These are phyloP conservation scores for Talaromyces liani DNA, from an alignment of 495 filamentous ascomycete species.

Conservation along the genomic window DNA sequence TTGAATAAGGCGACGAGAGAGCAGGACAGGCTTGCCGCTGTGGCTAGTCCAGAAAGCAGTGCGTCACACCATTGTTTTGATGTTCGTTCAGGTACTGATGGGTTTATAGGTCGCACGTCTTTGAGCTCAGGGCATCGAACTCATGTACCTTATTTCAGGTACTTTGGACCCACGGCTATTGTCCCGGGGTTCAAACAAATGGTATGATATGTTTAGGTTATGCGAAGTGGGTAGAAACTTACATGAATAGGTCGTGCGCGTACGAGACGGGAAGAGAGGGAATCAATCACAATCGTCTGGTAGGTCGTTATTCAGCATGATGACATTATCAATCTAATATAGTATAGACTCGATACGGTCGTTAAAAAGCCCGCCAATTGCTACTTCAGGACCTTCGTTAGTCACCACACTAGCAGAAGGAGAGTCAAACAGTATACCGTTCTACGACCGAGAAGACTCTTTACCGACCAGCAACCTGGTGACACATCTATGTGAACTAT, in stretches of 20 bases:
- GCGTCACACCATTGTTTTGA: too few species aligned
- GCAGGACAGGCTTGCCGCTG: constrained; percentile 19
- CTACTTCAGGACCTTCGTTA: constrained; percentile 8
- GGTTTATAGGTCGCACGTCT: constrained; percentile 39
- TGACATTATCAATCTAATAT: not conserved
- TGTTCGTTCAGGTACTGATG: too few species aligned
- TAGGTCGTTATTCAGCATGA: constrained; percentile 11
- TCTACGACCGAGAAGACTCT: constrained; percentile 66
- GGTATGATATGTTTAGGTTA: constrained; percentile 33
- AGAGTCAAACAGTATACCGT: constrained; percentile 60
- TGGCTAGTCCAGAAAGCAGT: constrained; percentile 36
- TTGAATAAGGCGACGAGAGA: constrained; percentile 22
- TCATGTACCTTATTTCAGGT: constrained; percentile 79
- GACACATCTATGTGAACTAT: constrained; percentile 64
- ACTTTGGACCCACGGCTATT: constrained; percentile 83
- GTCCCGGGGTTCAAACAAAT: constrained; percentile 90
- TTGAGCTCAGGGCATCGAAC: constrained; percentile 39
- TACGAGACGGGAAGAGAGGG: constrained; percentile 47
- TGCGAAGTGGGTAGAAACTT: not conserved
- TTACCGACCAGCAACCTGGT: constrained; percentile 64
- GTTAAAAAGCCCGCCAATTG: not conserved
- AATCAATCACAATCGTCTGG: constrained; percentile 43
- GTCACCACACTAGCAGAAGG: constrained; percentile 31
- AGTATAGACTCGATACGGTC: constrained; percentile 5
- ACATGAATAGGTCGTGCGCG: constrained; percentile 47